Conservation (phyloP, 2,329 filamentous ascomycete species). For the Rhynchosporium secalis region DNA sequence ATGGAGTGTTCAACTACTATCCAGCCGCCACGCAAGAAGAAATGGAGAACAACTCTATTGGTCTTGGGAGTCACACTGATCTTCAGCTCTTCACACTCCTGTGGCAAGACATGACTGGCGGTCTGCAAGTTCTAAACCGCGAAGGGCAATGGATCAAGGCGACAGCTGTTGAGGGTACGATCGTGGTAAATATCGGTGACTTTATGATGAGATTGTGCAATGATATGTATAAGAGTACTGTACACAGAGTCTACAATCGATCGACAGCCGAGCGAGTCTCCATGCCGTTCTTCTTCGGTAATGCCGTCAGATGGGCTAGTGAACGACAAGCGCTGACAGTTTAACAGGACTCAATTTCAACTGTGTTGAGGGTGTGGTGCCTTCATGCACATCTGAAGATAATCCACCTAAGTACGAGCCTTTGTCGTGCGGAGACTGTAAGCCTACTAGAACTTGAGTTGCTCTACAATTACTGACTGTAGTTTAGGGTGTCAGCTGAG, state of each 20-base stretch:
- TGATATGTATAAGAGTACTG: conserved; percentile 51
- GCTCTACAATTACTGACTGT: conserved; percentile 11
- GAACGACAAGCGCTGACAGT: background rate
- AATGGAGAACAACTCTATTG: conserved; percentile 40
- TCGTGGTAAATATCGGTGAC: conserved; percentile 55
- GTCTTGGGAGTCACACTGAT: conserved; percentile 50
- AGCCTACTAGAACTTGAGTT: conserved; percentile 15
- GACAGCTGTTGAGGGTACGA: conserved; percentile 46
- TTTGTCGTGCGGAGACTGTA: conserved; percentile 51
- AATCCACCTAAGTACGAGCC: conserved; percentile 52
- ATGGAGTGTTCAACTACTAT: conserved; percentile 49
- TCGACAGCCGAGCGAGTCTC: conserved; percentile 47
- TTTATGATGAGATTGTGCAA: conserved; percentile 53
- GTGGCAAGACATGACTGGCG: conserved; percentile 48
- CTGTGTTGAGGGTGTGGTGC: conserved; percentile 49
- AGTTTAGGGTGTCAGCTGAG: conserved; percentile 37
- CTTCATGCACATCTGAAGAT: conserved; percentile 47
- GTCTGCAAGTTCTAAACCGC: conserved; percentile 46
- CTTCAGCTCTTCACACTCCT: conserved; percentile 52
- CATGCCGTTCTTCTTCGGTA: conserved; percentile 58
- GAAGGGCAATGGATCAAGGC: conserved; percentile 48
- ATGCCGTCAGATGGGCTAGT: background rate
- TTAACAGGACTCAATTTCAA: conserved; percentile 42
- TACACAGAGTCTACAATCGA: conserved; percentile 52
- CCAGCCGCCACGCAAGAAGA: conserved; percentile 42